Evolutionary conservation across 2,329 filamentous ascomycete genomes (phyloP).

Genomic region (Rhynchosporium secalis): DNA sequence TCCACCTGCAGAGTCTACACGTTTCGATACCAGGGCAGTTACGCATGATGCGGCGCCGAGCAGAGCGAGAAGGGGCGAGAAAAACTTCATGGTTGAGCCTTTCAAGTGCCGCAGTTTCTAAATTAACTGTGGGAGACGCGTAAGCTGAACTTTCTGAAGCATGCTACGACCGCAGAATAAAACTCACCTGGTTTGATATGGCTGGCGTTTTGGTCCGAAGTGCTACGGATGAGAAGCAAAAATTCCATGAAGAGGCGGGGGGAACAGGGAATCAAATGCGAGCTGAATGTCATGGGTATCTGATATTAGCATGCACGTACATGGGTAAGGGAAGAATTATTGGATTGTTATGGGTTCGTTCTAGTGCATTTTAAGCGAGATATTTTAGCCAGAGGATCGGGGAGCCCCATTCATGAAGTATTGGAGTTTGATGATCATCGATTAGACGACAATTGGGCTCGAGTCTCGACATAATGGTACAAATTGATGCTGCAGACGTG

Average conservation of each 20-base stretch:
- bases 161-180: neutral
- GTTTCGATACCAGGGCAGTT: neutral
- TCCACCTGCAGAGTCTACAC: constrained; percentile 12
- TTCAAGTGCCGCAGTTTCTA: neutral
- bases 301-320: constrained; percentile 4
- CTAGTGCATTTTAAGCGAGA: constrained; percentile 6
- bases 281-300: neutral
- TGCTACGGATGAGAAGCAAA: constrained; percentile 7
- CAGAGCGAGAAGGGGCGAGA: constrained; percentile 6
- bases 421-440: neutral
- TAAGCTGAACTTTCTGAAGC: neutral
- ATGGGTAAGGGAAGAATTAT: neutral
- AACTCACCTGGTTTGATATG: constrained; percentile 3
- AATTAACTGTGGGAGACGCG: neutral
- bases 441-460: neutral
- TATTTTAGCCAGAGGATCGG: neutral
- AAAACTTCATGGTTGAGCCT: constrained; percentile 11
- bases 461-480: no score
- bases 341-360: constrained; percentile 1
- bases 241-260: neutral
- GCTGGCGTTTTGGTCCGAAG: constrained; percentile 9
- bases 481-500: no score
- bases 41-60: constrained; percentile 3
- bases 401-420: neutral
- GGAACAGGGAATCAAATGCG: constrained; percentile 11